Evolutionary conservation across 495 filamentous ascomycete species (phyloP).

Genomic region (Hypoxylon subgilvum): DNA sequence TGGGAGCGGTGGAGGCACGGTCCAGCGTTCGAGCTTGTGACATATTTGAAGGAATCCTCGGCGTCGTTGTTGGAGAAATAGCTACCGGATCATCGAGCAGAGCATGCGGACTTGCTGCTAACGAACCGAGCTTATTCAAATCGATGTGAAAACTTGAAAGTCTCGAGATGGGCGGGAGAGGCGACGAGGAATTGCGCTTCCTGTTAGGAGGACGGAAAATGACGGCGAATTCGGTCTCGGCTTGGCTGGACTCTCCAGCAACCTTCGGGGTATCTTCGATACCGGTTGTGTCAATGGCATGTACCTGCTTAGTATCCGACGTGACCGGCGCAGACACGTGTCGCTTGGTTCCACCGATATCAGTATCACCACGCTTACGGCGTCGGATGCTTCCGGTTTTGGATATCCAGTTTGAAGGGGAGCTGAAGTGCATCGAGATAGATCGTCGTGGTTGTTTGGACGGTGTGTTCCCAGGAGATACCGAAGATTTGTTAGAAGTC

Average conservation of each 20-base stretch:
- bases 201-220: slow-evolving; percentile 42
- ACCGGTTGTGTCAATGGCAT: neutral
- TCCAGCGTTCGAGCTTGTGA: slow-evolving; percentile 62
- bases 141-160: slow-evolving; percentile 65
- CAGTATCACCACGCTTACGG: slow-evolving; percentile 50
- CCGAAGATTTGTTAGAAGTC: slow-evolving; percentile 28
- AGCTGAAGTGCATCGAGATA: slow-evolving; percentile 61
- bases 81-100: slow-evolving; percentile 22
- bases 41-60: slow-evolving; percentile 45
- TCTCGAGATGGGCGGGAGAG: slow-evolving; percentile 61
- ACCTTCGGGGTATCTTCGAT: slow-evolving; percentile 28
- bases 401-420: slow-evolving; percentile 56
- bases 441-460: slow-evolving; percentile 54
- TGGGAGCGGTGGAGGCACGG: slow-evolving; percentile 78
- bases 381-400: slow-evolving; percentile 56
- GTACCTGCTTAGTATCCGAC: slow-evolving; percentile 12
- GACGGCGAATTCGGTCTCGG: slow-evolving; percentile 31
- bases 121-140: slow-evolving; percentile 52
- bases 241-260: slow-evolving; percentile 11
- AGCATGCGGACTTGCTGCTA: slow-evolving; percentile 37
- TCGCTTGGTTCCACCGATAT: slow-evolving; percentile 48
- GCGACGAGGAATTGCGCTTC: slow-evolving; percentile 59
- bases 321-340: slow-evolving; percentile 54
- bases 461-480: slow-evolving; percentile 39
- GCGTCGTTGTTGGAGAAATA: slow-evolving; percentile 27